These are phyloP conservation scores for Microdochium paspali DNA, from an alignment of 2,329 filamentous ascomycete species.

Conservation along the genomic window DNA sequence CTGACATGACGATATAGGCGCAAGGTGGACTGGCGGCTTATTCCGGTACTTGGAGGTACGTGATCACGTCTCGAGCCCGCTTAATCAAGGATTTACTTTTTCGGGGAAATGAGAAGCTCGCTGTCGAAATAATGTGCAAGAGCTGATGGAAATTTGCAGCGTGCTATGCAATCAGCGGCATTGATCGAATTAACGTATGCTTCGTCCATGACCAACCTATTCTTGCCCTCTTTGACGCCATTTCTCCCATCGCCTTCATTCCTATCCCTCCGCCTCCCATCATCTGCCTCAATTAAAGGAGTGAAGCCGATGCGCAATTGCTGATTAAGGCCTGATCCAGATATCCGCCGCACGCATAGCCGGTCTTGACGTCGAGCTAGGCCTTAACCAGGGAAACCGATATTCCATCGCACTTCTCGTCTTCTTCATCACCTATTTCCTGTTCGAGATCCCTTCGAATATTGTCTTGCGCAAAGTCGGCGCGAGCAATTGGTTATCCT, in stretches of 20 bases:
- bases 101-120: too few relatives aligned
- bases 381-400: slow-evolving; percentile 13
- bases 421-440: slow-evolving; percentile 1
- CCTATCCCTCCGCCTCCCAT: too few relatives aligned
- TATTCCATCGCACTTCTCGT: slow-evolving; percentile 1
- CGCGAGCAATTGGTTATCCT: background rate
- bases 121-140: too few relatives aligned
- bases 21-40: background rate
- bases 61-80: too few relatives aligned
- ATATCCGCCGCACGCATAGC: background rate
- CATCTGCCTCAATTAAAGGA: too few relatives aligned
- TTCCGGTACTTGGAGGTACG: background rate
- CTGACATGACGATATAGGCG: background rate
- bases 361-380: slow-evolving; percentile 1
- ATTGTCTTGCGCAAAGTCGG: background rate
- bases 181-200: background rate
- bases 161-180: background rate
- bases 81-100: too few relatives aligned
- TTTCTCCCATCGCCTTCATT: too few relatives aligned
- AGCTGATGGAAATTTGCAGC: background rate
- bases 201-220: too few relatives aligned
- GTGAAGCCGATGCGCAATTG: background rate
- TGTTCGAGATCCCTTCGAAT: slow-evolving; percentile 1
- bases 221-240: too few relatives aligned
- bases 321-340: background rate